Evolutionary conservation across 192 early-diverging fungal species (phyloP).

Genomic region (Borealophlyctis nickersoniae): DNA sequence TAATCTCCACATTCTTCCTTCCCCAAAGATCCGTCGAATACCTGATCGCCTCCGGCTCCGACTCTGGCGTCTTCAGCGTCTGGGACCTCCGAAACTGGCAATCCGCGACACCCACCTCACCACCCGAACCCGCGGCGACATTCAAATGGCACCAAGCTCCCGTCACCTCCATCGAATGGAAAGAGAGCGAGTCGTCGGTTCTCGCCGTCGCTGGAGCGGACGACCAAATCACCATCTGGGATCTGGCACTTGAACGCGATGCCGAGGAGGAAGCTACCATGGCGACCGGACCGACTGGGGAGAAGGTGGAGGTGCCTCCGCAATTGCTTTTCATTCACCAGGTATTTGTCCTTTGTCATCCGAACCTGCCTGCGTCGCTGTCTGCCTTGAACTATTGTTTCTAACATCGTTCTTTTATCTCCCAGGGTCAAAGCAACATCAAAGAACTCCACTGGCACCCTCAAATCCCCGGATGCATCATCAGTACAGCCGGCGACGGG

Average conservation of each 20-base stretch:
- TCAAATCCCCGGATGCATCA: slow-evolving; percentile 87
- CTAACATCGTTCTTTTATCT: too few species aligned
- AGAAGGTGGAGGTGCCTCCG: slow-evolving; percentile 79
- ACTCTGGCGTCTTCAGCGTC: slow-evolving; percentile 89
- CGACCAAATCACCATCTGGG: slow-evolving; percentile 96
- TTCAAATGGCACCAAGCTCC: slow-evolving; percentile 93
- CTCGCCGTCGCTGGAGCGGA: slow-evolving; percentile 89
- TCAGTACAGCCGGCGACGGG: slow-evolving; percentile 80
- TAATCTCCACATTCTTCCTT: slow-evolving; percentile 1
- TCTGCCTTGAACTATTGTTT: too few species aligned
- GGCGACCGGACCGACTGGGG: slow-evolving; percentile 45
- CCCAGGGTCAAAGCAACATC: slow-evolving; percentile 86
- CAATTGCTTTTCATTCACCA: slow-evolving; percentile 95
- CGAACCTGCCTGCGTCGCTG: too few species aligned
- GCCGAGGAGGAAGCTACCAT: slow-evolving; percentile 76
- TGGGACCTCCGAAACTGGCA: slow-evolving; percentile 85
- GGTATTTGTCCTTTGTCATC: too few species aligned
- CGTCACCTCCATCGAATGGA: slow-evolving; percentile 97
- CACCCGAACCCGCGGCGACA: slow-evolving; percentile 88
- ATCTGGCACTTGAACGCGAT: slow-evolving; percentile 94
- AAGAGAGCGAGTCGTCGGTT: slow-evolving; percentile 86
- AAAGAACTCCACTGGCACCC: slow-evolving; percentile 98
- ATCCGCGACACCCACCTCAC: slow-evolving; percentile 38
- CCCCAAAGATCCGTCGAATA: slow-evolving; percentile 63
- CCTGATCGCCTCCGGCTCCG: slow-evolving; percentile 87